phyloP scores from a whole-genome alignment of 2,329 filamentous ascomycete species.

The Dactylellina cionopaga region DNA sequence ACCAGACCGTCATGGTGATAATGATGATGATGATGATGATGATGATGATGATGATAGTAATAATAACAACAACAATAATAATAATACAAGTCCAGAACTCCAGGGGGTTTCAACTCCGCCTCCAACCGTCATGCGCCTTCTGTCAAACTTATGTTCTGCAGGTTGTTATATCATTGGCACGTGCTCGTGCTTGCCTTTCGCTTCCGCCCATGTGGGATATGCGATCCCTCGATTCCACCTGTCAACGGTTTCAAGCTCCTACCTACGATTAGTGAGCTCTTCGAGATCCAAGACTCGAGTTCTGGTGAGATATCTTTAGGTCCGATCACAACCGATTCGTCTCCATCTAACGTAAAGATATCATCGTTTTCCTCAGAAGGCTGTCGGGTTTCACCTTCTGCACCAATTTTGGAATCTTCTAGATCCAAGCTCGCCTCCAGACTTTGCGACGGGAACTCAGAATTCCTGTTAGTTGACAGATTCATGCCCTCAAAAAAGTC shows the following conservation, averaged over 20 bases:
- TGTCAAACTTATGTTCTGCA: slow-evolving; percentile 48
- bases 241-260: slow-evolving; percentile 39
- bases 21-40: too few species aligned
- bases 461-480: slow-evolving; percentile 4
- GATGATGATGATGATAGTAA: too few species aligned
- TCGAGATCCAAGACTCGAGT: slow-evolving; percentile 48
- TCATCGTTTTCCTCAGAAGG: slow-evolving; percentile 12
- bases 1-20: slow-evolving; percentile 11
- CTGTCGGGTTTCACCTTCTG: slow-evolving; percentile 30
- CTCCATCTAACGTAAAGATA: slow-evolving; percentile 35
- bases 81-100: slow-evolving; percentile 29
- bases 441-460: slow-evolving; percentile 14
- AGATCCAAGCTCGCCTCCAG: slow-evolving; percentile 30
- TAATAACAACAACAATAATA: too few species aligned
- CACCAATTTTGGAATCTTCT: slow-evolving; percentile 18
- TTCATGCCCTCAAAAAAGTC: slow-evolving; percentile 32
- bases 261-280: slow-evolving; percentile 52
- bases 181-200: slow-evolving; percentile 52
- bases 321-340: slow-evolving; percentile 26
- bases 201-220: slow-evolving; percentile 48
- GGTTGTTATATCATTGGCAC: slow-evolving; percentile 32
- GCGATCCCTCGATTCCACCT: slow-evolving; percentile 16
- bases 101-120: slow-evolving; percentile 43
- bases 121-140: slow-evolving; percentile 31
- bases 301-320: slow-evolving; percentile 40